phyloP scores from a whole-genome alignment of 2,329 filamentous ascomycete species.

The Beauveria sp. region DNA sequence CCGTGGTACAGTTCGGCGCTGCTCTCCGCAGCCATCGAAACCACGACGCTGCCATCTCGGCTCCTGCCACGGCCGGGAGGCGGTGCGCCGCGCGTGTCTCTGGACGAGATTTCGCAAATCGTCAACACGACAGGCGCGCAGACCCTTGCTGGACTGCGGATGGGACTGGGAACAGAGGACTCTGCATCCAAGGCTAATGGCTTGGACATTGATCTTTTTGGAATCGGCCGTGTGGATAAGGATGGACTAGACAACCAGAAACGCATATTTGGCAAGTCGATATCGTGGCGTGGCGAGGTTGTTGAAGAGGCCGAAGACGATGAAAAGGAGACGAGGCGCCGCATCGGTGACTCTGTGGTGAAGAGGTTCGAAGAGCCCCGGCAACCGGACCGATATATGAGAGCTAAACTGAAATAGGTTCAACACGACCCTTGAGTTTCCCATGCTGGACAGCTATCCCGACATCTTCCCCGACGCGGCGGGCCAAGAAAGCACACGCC shows the following conservation, averaged over 20 bases:
- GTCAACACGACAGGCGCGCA: conserved; percentile 73
- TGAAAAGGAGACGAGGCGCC: conserved; percentile 5
- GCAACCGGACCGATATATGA: neutral
- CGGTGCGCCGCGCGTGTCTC: conserved; percentile 34
- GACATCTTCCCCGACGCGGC: conserved; percentile 53
- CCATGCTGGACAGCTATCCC: conserved; percentile 78
- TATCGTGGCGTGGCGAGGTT: conserved; percentile 5
- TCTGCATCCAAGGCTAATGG: conserved; percentile 21
- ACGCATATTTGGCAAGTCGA: conserved; percentile 14
- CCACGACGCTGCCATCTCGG: conserved; percentile 67
- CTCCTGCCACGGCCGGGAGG: conserved; percentile 38
- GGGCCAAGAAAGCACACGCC: conserved; percentile 26
- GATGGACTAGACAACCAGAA: conserved; percentile 6
- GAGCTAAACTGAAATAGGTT: conserved; percentile 27
- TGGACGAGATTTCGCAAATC: conserved; percentile 57
- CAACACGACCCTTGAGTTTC: conserved; percentile 54
- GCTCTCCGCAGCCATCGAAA: conserved; percentile 70
- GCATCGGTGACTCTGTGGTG: conserved; percentile 13
- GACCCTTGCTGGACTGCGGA: conserved; percentile 65
- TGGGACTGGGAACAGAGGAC: conserved; percentile 44
- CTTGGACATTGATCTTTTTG: conserved; percentile 25
- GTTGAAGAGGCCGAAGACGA: conserved; percentile 6
- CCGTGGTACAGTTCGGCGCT: conserved; percentile 77
- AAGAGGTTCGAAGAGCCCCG: conserved; percentile 2
- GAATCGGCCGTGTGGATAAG: conserved; percentile 12